These are phyloP conservation scores for Petrea volubilis DNA, from an alignment of 257 asterid species.

Conservation along the genomic window DNA sequence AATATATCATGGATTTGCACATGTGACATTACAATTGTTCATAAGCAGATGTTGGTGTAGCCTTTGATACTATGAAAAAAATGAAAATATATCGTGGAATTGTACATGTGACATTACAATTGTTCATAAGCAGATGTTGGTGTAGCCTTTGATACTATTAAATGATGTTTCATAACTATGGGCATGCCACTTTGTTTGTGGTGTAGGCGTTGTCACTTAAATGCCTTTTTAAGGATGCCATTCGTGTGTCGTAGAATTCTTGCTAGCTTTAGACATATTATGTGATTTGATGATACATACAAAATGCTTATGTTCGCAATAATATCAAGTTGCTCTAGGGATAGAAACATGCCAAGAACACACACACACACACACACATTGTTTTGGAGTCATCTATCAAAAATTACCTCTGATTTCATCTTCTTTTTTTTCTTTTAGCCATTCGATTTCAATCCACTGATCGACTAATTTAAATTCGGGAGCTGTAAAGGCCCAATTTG, in stretches of 20 bases:
- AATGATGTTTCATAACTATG: neutral
- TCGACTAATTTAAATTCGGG: too few species aligned
- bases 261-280: neutral
- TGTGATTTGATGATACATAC: neutral
- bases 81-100: too few species aligned
- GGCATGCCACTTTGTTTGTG: neutral
- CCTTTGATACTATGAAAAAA: conserved; percentile 1
- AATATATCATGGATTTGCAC: too few species aligned
- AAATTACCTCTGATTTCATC: neutral
- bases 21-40: neutral
- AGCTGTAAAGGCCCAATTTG: too few species aligned
- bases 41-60: conserved; percentile 16
- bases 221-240: neutral
- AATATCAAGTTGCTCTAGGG: neutral
- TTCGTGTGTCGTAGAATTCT: neutral
- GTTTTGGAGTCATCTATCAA: too few species aligned
- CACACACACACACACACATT: too few species aligned
- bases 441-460: too few species aligned
- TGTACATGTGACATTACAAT: neutral
- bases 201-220: neutral
- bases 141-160: conserved; percentile 1
- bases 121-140: conserved; percentile 16
- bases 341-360: neutral
- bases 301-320: neutral
- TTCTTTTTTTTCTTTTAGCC: too few species aligned